Conservation (phyloP, 2,329 filamentous ascomycete genomes). For the Emericellopsis atlantica region DNA sequence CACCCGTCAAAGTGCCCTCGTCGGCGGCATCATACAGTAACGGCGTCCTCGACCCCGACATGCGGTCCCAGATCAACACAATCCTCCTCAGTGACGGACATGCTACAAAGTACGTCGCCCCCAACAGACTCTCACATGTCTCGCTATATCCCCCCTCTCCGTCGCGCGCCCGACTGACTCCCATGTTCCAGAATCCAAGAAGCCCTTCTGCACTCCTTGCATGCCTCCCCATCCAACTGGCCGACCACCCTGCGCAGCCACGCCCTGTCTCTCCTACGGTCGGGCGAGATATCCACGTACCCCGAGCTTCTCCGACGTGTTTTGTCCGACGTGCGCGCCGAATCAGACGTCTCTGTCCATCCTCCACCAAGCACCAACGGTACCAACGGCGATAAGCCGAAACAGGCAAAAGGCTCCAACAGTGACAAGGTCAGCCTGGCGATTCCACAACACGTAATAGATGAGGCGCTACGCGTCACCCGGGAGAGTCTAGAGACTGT, state of each 20-base stretch:
- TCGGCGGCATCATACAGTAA: conserved; percentile 47
- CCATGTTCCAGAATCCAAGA: conserved; percentile 44
- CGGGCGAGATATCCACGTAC: conserved; percentile 46
- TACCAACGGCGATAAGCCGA: conserved; percentile 10
- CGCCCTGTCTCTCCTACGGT: conserved; percentile 46
- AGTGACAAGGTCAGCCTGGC: conserved; percentile 29
- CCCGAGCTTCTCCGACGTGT: conserved; percentile 48
- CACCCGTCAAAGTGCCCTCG: conserved; percentile 47
- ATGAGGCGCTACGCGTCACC: conserved; percentile 48
- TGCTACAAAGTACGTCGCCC: conserved; percentile 36
- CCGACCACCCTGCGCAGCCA: conserved; percentile 46
- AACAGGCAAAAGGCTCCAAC: conserved; percentile 7
- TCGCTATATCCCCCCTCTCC: not conserved
- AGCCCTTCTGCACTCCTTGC: conserved; percentile 46
- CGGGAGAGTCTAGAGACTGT: conserved; percentile 44
- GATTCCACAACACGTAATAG: conserved; percentile 44
- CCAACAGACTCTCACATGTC: not conserved
- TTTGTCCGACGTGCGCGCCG: conserved; percentile 47
- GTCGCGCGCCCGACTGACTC: not conserved
- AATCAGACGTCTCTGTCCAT: conserved; percentile 14
- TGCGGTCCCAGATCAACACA: conserved; percentile 50
- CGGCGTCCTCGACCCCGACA: conserved; percentile 47
- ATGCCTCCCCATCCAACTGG: conserved; percentile 49
- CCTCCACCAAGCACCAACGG: conserved; percentile 3
- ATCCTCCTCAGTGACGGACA: conserved; percentile 46